Percentiles rank a stretch among this genome's conserved stretches.
These are phyloP conservation scores for Miamiensis avidus DNA, from an alignment of 169 alveolate species.

Conservation along the genomic window DNA sequence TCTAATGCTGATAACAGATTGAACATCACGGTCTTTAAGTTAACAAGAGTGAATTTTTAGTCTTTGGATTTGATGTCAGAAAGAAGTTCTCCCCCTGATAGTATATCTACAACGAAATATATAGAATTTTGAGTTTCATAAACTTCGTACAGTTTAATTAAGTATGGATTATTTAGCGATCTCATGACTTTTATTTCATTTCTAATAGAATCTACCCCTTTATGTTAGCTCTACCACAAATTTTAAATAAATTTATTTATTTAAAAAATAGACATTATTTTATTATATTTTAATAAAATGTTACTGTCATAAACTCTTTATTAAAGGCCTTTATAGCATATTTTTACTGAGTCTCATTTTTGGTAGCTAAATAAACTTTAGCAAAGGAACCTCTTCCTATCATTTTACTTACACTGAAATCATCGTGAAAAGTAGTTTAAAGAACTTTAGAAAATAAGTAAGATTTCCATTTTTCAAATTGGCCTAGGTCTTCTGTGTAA, in stretches of 20 bases:
- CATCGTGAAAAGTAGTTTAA: slow-evolving; percentile 45
- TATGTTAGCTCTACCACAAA: slow-evolving; percentile 23
- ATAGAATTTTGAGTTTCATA: slow-evolving; percentile 78
- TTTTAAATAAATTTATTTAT: slow-evolving; percentile 46
- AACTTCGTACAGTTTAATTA: slow-evolving; percentile 67
- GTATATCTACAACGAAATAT: slow-evolving; percentile 71
- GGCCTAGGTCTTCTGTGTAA: not conserved
- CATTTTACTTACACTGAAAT: slow-evolving; percentile 43
- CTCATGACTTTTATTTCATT: slow-evolving; percentile 24
- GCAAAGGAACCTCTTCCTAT: slow-evolving; percentile 51
- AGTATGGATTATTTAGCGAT: slow-evolving; percentile 44
- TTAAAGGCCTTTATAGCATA: slow-evolving; percentile 51
- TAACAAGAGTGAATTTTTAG: slow-evolving; percentile 49
- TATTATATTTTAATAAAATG: not conserved
- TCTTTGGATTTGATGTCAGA: slow-evolving; percentile 52
- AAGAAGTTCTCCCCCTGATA: slow-evolving; percentile 76
- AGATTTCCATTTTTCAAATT: slow-evolving; percentile 12
- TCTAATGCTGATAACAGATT: slow-evolving; percentile 55
- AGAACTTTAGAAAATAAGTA: slow-evolving; percentile 19
- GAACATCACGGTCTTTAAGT: slow-evolving; percentile 54
- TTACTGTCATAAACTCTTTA: slow-evolving; percentile 41
- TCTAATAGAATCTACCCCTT: not conserved
- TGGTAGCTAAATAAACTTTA: slow-evolving; percentile 43
- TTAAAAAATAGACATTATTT: not conserved
- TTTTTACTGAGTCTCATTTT: slow-evolving; percentile 17